Conservation (phyloP, 2,329 filamentous ascomycete species). For the Botrytis byssoidea region DNA sequence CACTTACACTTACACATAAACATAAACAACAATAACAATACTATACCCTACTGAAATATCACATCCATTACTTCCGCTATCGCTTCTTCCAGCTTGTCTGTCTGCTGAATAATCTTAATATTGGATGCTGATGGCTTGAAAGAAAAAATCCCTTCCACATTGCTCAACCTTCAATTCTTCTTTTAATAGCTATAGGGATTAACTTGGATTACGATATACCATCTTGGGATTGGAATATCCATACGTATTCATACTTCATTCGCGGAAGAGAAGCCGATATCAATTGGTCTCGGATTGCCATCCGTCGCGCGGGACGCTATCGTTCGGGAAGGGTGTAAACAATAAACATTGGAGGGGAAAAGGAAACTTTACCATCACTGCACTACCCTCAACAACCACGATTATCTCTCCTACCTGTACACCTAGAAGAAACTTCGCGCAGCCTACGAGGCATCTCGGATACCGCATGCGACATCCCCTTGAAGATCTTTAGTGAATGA, state of each 20-base stretch:
- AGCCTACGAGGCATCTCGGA: background rate
- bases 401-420: background rate
- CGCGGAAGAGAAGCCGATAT: background rate
- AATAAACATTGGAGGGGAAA: background rate
- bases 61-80: background rate
- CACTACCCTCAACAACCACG: background rate
- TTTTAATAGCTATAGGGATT: background rate
- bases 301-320: slow-evolving; percentile 8
- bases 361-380: background rate
- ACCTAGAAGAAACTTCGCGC: background rate
- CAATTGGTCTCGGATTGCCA: too few species aligned
- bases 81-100: background rate
- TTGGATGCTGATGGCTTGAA: slow-evolving; percentile 4
- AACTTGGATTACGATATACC: background rate
- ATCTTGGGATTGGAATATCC: background rate
- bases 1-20: background rate
- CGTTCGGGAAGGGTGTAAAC: background rate
- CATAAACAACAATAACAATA: background rate
- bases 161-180: slow-evolving; percentile 2
- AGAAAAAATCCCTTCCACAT: background rate
- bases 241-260: background rate
- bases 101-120: slow-evolving; percentile 11
- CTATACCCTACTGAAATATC: background rate
- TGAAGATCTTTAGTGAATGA: background rate
- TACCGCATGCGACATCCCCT: slow-evolving; percentile 5